Percentiles rank a stretch among this genome's conserved stretches.
These are phyloP conservation scores for Debaryomyces hansenii DNA, from an alignment of 805 yeast species.

Conservation along the genomic window DNA sequence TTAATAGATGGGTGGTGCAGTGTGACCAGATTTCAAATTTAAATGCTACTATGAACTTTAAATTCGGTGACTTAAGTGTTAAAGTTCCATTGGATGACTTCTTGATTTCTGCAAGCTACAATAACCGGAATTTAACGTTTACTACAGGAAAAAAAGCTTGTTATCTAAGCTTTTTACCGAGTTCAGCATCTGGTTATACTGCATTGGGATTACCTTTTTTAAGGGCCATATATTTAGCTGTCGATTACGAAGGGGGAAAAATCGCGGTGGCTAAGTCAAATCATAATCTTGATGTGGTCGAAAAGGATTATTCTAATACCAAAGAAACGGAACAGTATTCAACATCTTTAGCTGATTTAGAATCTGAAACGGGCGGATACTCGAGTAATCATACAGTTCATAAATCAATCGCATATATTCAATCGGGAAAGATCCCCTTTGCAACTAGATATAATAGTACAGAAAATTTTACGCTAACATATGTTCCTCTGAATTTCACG, in stretches of 20 bases:
- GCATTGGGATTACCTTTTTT: constrained; percentile 62
- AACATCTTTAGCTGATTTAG: background rate
- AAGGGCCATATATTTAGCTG: constrained; percentile 54
- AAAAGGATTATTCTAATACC: constrained; percentile 1
- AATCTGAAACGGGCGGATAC: constrained; percentile 3
- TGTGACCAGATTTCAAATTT: constrained; percentile 49
- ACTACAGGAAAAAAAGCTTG: constrained; percentile 61
- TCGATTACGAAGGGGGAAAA: constrained; percentile 56
- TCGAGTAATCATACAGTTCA: constrained; percentile 10
- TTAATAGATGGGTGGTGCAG: constrained; percentile 59
- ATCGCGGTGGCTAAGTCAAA: constrained; percentile 59
- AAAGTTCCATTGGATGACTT: constrained; percentile 51
- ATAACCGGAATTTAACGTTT: constrained; percentile 43
- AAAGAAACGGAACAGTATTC: background rate
- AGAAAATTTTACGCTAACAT: constrained; percentile 9
- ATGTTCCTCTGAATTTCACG: background rate
- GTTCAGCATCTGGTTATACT: constrained; percentile 46
- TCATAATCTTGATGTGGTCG: constrained; percentile 6
- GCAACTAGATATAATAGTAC: constrained; percentile 28
- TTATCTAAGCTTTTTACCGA: constrained; percentile 50
- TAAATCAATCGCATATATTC: constrained; percentile 23
- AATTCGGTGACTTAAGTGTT: constrained; percentile 52
- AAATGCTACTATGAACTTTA: constrained; percentile 52
- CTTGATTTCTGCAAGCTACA: constrained; percentile 36
- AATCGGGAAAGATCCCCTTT: constrained; percentile 51